Base-by-base conservation (phyloP, 495 filamentous ascomycete genomes). In the Extremus antarcticus region DNA sequence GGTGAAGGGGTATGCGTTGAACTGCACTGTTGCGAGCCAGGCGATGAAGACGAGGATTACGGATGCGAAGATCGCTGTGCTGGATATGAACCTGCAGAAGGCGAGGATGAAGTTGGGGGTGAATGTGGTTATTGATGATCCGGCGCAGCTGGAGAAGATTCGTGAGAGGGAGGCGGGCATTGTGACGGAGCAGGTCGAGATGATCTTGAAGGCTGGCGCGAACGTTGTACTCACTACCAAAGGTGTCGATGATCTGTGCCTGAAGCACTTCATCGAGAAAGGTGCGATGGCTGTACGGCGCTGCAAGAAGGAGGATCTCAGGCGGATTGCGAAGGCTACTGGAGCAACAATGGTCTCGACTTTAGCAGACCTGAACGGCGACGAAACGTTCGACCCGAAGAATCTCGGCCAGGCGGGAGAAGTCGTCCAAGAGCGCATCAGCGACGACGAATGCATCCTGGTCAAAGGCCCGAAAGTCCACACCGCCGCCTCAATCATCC, bases 61-160 rank as follows among this genome's bases (percentile, higher is more conserved):
- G 47, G 90, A 96, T 71, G 92, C 94, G 59, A 96, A 94, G 74
- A 97, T 99, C 69, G 92, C 92, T 43, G 87, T 88, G 66, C 74
- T 99, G 47, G 92, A 99, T 67, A 97, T 99, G 75, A 99, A 99
- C 71, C 70, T 99, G 59, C 91, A 96, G 68, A 99, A 97, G 73
- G 89, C 95, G 73, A 79, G 92, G 58, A 97, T 99, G 92, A 96
- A 97, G 78, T 75, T 99, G 16, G 92, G 92, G 57, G 94, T 99
- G 48, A 89, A 99, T 64, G 95, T 99, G 67, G 96, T 92, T 20
- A 86, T 99, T 51, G 92, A 97, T 53, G 92, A 99, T 68, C 92
- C 92, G 25, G 82, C 90, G 60, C 94, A 97, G 71, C 79, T 99
- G 25, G 94, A 99, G 75, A 88, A 95, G 73, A 99, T 99, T 62